These are phyloP conservation scores for Globisporangium emineosum DNA, from an alignment of 352 stramenopile species.

Conservation along the genomic window DNA sequence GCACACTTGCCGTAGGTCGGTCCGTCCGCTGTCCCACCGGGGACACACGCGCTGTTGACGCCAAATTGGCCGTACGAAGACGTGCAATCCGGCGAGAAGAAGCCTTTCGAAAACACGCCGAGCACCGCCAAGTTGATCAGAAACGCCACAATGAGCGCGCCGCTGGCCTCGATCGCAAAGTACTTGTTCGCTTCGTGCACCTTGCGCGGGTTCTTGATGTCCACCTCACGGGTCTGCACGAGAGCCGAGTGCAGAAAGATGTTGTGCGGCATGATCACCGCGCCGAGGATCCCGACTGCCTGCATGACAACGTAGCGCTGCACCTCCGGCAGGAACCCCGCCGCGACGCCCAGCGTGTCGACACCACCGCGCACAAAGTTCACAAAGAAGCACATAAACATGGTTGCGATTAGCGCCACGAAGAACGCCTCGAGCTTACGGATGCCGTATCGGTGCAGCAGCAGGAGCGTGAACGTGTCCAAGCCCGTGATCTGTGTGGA, in stretches of 20 bases:
- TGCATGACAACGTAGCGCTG: slow-evolving; percentile 76
- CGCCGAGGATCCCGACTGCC: slow-evolving; percentile 91
- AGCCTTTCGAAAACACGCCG: slow-evolving; percentile 91
- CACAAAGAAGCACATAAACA: slow-evolving; percentile 92
- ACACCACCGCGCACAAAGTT: slow-evolving; percentile 86
- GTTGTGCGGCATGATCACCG: slow-evolving; percentile 95
- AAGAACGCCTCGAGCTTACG: slow-evolving; percentile 94
- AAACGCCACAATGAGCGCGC: slow-evolving; percentile 92
- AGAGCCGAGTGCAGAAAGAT: slow-evolving; percentile 90
- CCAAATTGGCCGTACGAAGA: slow-evolving; percentile 39
- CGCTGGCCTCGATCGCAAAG: slow-evolving; percentile 90
- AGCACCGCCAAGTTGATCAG: slow-evolving; percentile 94
- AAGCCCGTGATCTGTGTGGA: slow-evolving; percentile 68
- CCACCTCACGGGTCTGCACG: slow-evolving; percentile 58
- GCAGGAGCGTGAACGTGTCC: slow-evolving; percentile 94
- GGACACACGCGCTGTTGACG: slow-evolving; percentile 77
- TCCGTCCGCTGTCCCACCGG: slow-evolving; percentile 40
- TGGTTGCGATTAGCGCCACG: slow-evolving; percentile 89
- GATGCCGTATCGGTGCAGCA: slow-evolving; percentile 92
- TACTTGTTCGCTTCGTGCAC: slow-evolving; percentile 91
- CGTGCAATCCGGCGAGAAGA: slow-evolving; percentile 83
- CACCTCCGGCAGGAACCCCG: slow-evolving; percentile 81
- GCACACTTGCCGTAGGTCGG: slow-evolving; percentile 51
- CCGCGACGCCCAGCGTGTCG: slow-evolving; percentile 55
- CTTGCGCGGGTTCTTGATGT: slow-evolving; percentile 54